These are phyloP conservation scores for Phytophthora brassicae DNA, from an alignment of 352 stramenopile species.

Conservation along the genomic window DNA sequence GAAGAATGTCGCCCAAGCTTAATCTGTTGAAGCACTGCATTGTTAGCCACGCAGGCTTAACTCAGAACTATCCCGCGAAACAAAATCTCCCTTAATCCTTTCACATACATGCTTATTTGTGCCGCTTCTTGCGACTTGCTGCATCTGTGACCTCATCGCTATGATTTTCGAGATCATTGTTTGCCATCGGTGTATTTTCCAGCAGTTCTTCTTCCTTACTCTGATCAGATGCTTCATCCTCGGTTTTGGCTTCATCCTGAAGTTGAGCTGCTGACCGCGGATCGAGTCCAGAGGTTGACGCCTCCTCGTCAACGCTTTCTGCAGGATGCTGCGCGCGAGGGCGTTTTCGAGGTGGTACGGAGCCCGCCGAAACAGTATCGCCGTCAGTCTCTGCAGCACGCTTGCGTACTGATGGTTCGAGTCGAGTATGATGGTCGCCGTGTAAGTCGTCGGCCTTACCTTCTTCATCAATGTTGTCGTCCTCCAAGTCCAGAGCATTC, in stretches of 20 bases:
- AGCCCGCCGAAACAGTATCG: not conserved
- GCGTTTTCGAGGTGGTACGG: conserved; percentile 19
- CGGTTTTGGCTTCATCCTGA: conserved; percentile 14
- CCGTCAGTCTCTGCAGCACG: conserved; percentile 11
- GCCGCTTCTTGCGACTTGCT: conserved; percentile 35
- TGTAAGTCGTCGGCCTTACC: not conserved
- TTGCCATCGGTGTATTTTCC: conserved; percentile 2
- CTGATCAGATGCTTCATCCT: conserved; percentile 3
- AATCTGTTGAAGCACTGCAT: conserved; percentile 5
- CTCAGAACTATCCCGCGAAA: conserved; percentile 10
- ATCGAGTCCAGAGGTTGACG: not conserved
- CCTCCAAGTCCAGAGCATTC: not conserved
- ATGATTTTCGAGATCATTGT: not conserved
- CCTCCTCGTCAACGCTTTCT: conserved; percentile 4
- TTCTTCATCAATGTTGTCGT: conserved; percentile 13
- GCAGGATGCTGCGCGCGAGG: conserved; percentile 1
- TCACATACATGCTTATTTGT: conserved; percentile 8
- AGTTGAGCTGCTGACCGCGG: conserved; percentile 4
- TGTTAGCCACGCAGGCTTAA: conserved; percentile 3
- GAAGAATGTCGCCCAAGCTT: conserved; percentile 68
- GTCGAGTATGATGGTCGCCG: conserved; percentile 23
- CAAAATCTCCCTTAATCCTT: conserved; percentile 21
- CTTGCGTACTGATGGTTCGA: conserved; percentile 15
- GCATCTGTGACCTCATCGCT: conserved; percentile 33
- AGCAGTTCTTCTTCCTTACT: conserved; percentile 6